Evolutionary conservation across 208 protist genomes (phyloP), one percentile per base, ranked within the genome.

Genomic region (Spongospora subterranea): DNA sequence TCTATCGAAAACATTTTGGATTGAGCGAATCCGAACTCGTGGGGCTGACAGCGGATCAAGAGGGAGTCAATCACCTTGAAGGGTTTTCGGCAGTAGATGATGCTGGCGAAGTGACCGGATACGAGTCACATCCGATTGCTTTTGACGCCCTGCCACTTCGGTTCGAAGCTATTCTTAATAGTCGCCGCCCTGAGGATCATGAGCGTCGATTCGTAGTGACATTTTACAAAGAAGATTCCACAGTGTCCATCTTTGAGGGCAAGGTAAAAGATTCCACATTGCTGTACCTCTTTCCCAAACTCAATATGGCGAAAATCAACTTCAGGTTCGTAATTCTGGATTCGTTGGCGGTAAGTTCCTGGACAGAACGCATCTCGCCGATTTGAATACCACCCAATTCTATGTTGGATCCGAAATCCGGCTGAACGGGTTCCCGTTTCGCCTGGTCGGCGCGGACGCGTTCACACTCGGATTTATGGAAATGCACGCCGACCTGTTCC

Each of bases 341-440:
- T 92, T 93, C 53, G 45, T 93, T 77, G 91, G 77, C 29, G 91
- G 91, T 35, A 93, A 93, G 65, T 93, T 93, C 64, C 53, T 93
- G 0, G 45, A 93, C 38, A 0, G 91, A 38, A 89, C 88, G 17
- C 88, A 92, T 29, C 46, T 93, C 35, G 65, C 50, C 17, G 91
- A 93, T 38, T 38, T 46, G 43, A 71, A 91, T 1, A 93, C 53
- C 77, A 41, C n/a, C 0, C 46, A 91, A 40, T 92, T 91, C n/a
- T 91, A 39, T 64, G 32, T 91, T 40, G 89, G 89, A 17, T 64
- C 89, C 24, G 29, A 24, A 11, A 35, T 91, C 35, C 11, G 29
- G 45, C 54, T 91, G 53, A 50, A 91, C n/a, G 66, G 50, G 50
- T 91, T 77, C 60, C 54, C 45, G 89, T 91, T 91, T 50, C 54